phyloP scores from a whole-genome alignment of 139 green algal species.

The Deuterostichococcus epilithicus region DNA sequence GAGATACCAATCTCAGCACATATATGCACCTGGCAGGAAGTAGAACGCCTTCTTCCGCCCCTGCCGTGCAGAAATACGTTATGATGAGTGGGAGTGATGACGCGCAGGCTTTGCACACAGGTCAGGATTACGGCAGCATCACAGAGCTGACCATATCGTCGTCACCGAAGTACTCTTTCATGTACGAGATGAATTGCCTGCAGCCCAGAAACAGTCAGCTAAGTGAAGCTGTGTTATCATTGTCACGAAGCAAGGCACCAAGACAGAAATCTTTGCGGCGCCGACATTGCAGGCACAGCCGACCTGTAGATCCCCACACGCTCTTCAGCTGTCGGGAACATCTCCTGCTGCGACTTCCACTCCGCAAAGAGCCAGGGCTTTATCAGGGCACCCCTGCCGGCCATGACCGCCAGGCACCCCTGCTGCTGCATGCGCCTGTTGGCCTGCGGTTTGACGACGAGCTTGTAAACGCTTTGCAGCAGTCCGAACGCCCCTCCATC shows the following conservation, averaged over 20 bases:
- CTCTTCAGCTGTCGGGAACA: constrained; percentile 53
- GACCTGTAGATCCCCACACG: constrained; percentile 72
- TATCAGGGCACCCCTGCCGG: constrained; percentile 67
- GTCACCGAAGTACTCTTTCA: constrained; percentile 78
- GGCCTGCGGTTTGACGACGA: constrained; percentile 6
- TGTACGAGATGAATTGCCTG: constrained; percentile 44
- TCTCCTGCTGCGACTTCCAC: constrained; percentile 53
- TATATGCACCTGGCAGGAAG: constrained; percentile 66
- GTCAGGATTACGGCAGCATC: neutral
- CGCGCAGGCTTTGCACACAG: neutral
- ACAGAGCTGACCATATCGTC: constrained; percentile 42
- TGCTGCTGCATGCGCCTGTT: constrained; percentile 16
- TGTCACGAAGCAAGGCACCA: neutral
- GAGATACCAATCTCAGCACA: neutral
- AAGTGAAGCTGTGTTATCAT: neutral
- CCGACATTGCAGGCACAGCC: neutral
- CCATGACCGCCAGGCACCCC: constrained; percentile 50
- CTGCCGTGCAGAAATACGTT: neutral
- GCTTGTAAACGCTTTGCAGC: too few species aligned
- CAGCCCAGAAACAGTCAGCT: neutral
- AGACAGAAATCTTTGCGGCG: neutral
- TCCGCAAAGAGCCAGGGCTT: constrained; percentile 87
- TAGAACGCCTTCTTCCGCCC: constrained; percentile 66
- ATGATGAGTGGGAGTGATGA: neutral
- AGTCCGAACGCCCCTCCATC: too few species aligned